Percentiles rank a stretch among this genome's conserved stretches.
Evolutionary conservation across 148 eudicot species (phyloP).

Genomic region (Bassia scoparia): DNA sequence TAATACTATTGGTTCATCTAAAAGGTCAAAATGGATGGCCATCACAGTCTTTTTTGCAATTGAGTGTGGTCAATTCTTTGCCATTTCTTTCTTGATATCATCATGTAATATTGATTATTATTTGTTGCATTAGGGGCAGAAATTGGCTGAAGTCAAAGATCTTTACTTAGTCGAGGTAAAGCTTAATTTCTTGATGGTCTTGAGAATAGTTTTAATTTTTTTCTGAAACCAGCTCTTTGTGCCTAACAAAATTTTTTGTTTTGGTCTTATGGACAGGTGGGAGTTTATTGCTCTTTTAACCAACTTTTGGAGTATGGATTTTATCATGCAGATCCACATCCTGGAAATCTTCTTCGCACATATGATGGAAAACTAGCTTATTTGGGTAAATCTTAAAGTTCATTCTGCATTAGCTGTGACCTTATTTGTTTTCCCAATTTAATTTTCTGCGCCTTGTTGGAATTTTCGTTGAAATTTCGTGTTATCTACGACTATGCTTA

Average conservation of each 20-base stretch:
- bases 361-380: constrained; percentile 91
- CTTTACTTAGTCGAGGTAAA: constrained; percentile 82
- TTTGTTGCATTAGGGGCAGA: constrained; percentile 57
- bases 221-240: background rate
- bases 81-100: no score
- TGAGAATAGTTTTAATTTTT: background rate
- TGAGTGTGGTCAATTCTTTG: no score
- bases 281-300: constrained; percentile 96
- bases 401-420: background rate
- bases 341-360: constrained; percentile 93
- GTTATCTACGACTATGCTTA: background rate
- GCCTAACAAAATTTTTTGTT: background rate
- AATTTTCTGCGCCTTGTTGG: background rate
- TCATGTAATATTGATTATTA: constrained; percentile 9
- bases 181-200: constrained; percentile 1
- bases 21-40: no score
- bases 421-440: background rate
- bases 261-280: constrained; percentile 47
- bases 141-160: constrained; percentile 84
- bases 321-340: constrained; percentile 99
- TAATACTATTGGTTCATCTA: no score
- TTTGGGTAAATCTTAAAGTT: constrained; percentile 49
- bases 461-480: no score
- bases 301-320: constrained; percentile 95
- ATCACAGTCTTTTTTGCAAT: no score